These are phyloP conservation scores for Calonectria hongkongensis DNA, from an alignment of 2,329 filamentous ascomycete species.

Conservation along the genomic window DNA sequence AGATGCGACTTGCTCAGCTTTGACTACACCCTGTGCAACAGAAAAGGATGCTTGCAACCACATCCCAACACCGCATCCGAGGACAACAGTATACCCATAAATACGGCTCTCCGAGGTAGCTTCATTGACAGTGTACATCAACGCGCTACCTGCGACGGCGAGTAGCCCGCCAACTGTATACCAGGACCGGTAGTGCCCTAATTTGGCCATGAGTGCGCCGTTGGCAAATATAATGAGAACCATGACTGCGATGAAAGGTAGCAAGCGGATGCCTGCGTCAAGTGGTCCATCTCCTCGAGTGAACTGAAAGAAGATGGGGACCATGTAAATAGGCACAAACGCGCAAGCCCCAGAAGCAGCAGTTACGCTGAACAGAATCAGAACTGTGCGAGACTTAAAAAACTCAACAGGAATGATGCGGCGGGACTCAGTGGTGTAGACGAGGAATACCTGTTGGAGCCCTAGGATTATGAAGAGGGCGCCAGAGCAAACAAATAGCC, in stretches of 20 bases:
- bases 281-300: background rate
- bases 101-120: background rate
- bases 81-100: background rate
- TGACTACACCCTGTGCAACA: background rate
- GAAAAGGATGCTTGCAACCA: background rate
- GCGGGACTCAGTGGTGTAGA: background rate
- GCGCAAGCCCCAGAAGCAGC: slow-evolving; percentile 1
- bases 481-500: background rate
- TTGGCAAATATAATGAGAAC: background rate
- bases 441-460: background rate
- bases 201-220: slow-evolving; percentile 12
- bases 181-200: background rate
- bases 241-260: background rate
- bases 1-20: background rate
- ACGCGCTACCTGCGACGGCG: background rate
- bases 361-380: background rate
- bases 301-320: slow-evolving; percentile 5
- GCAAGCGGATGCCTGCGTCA: background rate
- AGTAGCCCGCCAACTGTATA: background rate
- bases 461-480: background rate
- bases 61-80: background rate
- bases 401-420: background rate
- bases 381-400: background rate
- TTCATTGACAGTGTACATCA: slow-evolving; percentile 2
- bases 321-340: slow-evolving; percentile 13